Base-by-base conservation (phyloP, 805 yeast species). In the Metschnikowia drakensbergensis region DNA sequence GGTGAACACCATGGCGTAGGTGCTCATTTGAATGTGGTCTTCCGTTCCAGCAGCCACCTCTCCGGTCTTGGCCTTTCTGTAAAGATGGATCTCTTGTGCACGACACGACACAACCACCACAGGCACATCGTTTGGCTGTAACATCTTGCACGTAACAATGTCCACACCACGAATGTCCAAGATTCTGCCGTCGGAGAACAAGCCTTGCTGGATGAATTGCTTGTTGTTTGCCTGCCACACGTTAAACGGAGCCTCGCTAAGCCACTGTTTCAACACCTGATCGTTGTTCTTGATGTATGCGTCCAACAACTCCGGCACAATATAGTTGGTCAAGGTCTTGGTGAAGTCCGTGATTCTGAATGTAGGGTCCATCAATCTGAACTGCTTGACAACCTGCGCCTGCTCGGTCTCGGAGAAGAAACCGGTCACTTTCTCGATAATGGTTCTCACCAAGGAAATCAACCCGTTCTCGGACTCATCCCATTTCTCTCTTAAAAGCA, bases 1-100 rank as follows among this genome's bases (percentile, higher is more conserved):
- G 17, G 99, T 90, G 58, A 94, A 74, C 23, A 92, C 99, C 90
- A 94, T 82, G 36, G 96, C 98, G 65, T 94, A 94, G n/a, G 96
- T 84, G 59, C 95, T 84, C 78, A 88, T 79, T 67, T 88, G 82
- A 58, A 94, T 88, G 68, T 90, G 90, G 60, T 91, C 96, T 63
- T 90, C 96, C 30, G 90, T 82, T 60, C 99, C 99, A 6, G 98
- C 99, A 47, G 91, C 95, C 47, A 94, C 77, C 68, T 92, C 96
- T 45, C 96, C 96, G 30, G 97, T 86, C 74, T 91, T 91, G 53
- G 83, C 81, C 66, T 87, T 88, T 74, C 90, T 85, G 76, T 83
- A 94, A 53, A 89, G 72, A 63, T 88, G 92, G 51, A 95, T 83
- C 65, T 94, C 99, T 73, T 94, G 99, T 6, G 96, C 98, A 67